Evolutionary conservation across 305 asterid genomes (phyloP).

Genomic region (Fraxinus dipetala): DNA sequence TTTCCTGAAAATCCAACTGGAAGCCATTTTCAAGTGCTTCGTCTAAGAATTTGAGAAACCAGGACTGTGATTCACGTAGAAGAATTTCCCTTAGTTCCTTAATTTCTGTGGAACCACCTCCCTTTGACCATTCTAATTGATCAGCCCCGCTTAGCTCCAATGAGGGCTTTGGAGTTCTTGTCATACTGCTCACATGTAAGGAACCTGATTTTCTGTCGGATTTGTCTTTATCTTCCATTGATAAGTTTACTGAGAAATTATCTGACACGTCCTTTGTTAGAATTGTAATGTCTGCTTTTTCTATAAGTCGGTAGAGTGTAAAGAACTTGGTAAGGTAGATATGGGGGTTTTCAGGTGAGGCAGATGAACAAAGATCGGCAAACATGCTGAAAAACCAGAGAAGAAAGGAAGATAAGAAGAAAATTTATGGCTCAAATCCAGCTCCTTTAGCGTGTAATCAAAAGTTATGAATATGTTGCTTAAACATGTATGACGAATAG

Average conservation of each 20-base stretch:
- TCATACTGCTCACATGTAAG: slow-evolving; percentile 23
- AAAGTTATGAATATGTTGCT: neutral
- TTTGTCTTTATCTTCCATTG: slow-evolving; percentile 42
- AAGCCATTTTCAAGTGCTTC: slow-evolving; percentile 70
- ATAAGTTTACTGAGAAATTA: slow-evolving; percentile 29
- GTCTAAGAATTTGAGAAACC: slow-evolving; percentile 79
- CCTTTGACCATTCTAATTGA: slow-evolving; percentile 75
- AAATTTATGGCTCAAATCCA: neutral
- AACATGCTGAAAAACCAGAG: slow-evolving; percentile 51
- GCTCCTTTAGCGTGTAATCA: neutral
- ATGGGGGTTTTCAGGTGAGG: slow-evolving; percentile 78
- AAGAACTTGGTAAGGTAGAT: slow-evolving; percentile 63
- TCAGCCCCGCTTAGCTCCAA: slow-evolving; percentile 39
- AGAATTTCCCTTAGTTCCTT: slow-evolving; percentile 48
- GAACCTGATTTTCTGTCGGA: slow-evolving; percentile 31
- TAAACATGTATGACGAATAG: neutral
- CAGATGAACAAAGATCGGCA: slow-evolving; percentile 63
- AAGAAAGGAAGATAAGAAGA: neutral
- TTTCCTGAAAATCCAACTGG: slow-evolving; percentile 33
- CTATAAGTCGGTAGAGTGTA: slow-evolving; percentile 61
- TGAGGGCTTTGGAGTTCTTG: slow-evolving; percentile 28
- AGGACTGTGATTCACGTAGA: slow-evolving; percentile 46
- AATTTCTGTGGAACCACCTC: slow-evolving; percentile 45
- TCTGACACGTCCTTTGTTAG: slow-evolving; percentile 39
- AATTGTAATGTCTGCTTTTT: slow-evolving; percentile 39